Percentiles rank a stretch among this genome's conserved stretches.
Evolutionary conservation across 495 filamentous ascomycete genomes (phyloP).

Genomic region (Hypoxylon subgilvum): DNA sequence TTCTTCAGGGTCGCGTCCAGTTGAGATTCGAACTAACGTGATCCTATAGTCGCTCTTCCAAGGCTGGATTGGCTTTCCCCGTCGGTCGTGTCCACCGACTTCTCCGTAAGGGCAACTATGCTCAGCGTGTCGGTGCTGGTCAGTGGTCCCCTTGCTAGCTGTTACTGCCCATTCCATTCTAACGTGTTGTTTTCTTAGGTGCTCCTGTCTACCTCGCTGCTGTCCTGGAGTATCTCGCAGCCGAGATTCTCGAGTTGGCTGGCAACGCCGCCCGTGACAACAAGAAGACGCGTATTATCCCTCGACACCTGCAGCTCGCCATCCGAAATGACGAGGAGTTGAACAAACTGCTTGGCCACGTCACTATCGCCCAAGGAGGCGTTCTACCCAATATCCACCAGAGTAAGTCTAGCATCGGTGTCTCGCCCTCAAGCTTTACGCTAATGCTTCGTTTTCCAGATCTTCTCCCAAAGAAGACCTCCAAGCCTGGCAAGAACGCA

Average conservation of each 20-base stretch:
- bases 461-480: slow-evolving; percentile 97
- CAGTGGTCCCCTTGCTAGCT: slow-evolving; percentile 38
- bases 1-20: too few species aligned
- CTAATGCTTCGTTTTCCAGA: slow-evolving; percentile 68
- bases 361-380: slow-evolving; percentile 99
- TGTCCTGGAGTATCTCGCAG: slow-evolving; percentile 97
- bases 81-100: slow-evolving; percentile 99
- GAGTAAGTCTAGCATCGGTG: slow-evolving; percentile 66
- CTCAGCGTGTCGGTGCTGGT: slow-evolving; percentile 98
- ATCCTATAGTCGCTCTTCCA: slow-evolving; percentile 84
- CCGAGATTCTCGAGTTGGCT: slow-evolving; percentile 98
- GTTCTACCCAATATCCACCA: slow-evolving; percentile 98
- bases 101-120: slow-evolving; percentile 99
- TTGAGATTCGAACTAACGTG: slow-evolving; percentile 37
- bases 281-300: slow-evolving; percentile 99
- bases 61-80: slow-evolving; percentile 98
- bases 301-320: slow-evolving; percentile 97
- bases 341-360: slow-evolving; percentile 99
- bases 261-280: slow-evolving; percentile 99
- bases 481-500: slow-evolving; percentile 85
- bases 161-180: slow-evolving; percentile 28
- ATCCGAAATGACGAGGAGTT: slow-evolving; percentile 99
- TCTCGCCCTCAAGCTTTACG: background rate
- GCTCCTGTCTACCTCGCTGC: slow-evolving; percentile 98
- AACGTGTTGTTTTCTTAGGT: slow-evolving; percentile 55